These are phyloP conservation scores for Hylodesmum podocarpum DNA, from an alignment of 306 rosid genomes.

Conservation along the genomic window DNA sequence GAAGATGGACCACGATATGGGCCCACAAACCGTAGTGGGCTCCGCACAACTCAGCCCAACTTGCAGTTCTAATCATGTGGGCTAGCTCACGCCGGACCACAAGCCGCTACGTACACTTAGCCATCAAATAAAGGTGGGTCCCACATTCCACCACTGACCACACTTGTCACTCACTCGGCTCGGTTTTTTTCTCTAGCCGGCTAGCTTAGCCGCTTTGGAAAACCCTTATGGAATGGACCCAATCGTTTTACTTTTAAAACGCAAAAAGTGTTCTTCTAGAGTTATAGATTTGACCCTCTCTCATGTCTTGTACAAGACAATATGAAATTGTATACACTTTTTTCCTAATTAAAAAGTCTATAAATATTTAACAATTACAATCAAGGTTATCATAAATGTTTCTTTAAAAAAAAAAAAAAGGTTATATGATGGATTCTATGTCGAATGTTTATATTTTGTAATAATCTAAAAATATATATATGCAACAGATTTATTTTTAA, in stretches of 20 bases:
- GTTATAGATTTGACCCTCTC: not conserved
- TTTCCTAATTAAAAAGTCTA: not conserved
- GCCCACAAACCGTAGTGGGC: conserved; percentile 9
- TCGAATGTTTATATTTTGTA: no score
- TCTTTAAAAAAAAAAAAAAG: no score
- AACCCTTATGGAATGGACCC: not conserved
- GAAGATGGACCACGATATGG: not conserved
- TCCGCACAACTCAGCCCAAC: conserved; percentile 29
- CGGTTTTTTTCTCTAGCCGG: conserved; percentile 1
- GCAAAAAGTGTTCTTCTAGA: not conserved
- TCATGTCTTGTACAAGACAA: not conserved
- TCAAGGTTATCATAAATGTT: no score
- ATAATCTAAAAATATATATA: no score
- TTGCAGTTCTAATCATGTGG: conserved; percentile 55
- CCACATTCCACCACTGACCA: conserved; percentile 44
- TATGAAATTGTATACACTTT: not conserved
- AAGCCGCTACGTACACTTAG: conserved; percentile 51
- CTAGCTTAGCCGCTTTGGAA: conserved; percentile 15
- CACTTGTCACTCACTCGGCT: not conserved
- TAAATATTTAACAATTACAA: not conserved
- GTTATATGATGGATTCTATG: no score
- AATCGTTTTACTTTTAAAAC: not conserved
- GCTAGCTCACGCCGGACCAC: conserved; percentile 72
- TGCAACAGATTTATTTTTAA: no score
- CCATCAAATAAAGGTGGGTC: conserved; percentile 46